A percentile compares a stretch with the other conserved stretches of the same genome.
These are phyloP conservation scores for Diophrys sp. DNA, from an alignment of 73 alveolate species.

Conservation along the genomic window DNA sequence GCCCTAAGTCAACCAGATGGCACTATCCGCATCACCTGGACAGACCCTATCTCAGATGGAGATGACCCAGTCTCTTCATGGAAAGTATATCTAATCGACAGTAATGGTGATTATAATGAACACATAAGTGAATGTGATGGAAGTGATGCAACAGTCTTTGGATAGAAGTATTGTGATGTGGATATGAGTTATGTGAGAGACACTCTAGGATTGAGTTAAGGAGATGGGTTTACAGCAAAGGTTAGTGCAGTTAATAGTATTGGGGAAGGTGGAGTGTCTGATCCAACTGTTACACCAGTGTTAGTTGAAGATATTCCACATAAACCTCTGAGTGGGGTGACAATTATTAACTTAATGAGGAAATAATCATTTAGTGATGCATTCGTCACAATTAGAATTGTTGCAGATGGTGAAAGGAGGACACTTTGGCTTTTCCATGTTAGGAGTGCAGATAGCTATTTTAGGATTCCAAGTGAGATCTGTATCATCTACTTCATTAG, in stretches of 20 bases:
- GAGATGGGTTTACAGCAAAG: constrained; percentile 28
- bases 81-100: constrained; percentile 30
- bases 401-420: constrained; percentile 27
- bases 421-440: too few species aligned
- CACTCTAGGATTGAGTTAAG: constrained; percentile 11
- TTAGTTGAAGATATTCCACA: constrained; percentile 23
- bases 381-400: constrained; percentile 7
- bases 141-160: not conserved
- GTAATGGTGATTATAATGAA: not conserved
- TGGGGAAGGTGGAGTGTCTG: constrained; percentile 23
- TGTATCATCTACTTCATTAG: too few species aligned
- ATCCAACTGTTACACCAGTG: constrained; percentile 6
- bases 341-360: not conserved
- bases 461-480: too few species aligned
- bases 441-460: too few species aligned
- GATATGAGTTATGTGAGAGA: not conserved
- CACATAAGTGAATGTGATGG: not conserved
- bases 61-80: constrained; percentile 62
- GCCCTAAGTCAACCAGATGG: constrained; percentile 32
- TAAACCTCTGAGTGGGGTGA: constrained; percentile 18
- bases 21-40: constrained; percentile 55
- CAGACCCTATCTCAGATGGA: constrained; percentile 59
- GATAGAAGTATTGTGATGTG: not conserved
- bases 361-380: constrained; percentile 8
- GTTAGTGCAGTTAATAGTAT: constrained; percentile 28